phyloP scores from a whole-genome alignment of 148 eudicot genomes.

The Rhododendron ovatum region DNA sequence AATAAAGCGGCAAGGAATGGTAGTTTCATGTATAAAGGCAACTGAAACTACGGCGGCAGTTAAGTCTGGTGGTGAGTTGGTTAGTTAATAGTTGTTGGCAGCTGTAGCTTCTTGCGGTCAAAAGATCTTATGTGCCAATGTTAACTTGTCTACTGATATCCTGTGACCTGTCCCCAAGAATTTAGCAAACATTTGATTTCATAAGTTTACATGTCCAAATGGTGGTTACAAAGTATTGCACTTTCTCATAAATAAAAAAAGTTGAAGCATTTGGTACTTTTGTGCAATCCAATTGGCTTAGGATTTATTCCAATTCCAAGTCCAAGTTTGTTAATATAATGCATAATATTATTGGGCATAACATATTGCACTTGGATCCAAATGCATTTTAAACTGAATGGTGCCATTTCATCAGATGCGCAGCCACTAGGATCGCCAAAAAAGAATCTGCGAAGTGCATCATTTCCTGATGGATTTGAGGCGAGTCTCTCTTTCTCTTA shows the following conservation, averaged over 20 bases:
- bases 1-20: slow-evolving; percentile 26
- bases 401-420: slow-evolving; percentile 33
- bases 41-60: slow-evolving; percentile 40
- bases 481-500: slow-evolving; percentile 21
- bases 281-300: background rate
- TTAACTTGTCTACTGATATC: background rate
- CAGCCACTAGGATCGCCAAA: slow-evolving; percentile 33
- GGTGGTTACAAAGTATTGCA: background rate
- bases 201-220: background rate
- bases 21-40: slow-evolving; percentile 48
- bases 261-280: background rate
- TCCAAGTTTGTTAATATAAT: background rate
- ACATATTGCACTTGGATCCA: background rate
- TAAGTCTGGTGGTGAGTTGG: slow-evolving; percentile 52
- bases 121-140: background rate
- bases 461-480: slow-evolving; percentile 73
- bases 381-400: background rate
- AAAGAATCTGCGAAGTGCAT: slow-evolving; percentile 39
- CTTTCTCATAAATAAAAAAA: background rate
- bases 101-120: background rate
- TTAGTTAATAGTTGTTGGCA: background rate
- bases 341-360: background rate
- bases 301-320: background rate
- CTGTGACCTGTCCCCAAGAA: background rate
- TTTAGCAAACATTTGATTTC: background rate